Base-by-base conservation (phyloP, 441 rosid species). In the Sinapis alba region DNA sequence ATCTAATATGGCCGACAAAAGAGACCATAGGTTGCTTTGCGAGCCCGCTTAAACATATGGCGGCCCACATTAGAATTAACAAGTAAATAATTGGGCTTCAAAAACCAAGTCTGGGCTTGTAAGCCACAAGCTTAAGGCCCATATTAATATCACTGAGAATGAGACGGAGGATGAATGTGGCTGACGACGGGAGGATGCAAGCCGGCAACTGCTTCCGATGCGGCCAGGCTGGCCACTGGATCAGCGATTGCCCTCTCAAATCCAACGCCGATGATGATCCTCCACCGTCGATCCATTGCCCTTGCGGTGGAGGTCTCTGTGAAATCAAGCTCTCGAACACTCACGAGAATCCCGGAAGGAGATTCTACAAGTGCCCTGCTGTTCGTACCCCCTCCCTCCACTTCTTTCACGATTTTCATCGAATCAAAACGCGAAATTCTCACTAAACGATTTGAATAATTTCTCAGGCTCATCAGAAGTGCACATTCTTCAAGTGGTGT, bases 191-290 rank as follows among this genome's bases (percentile, higher is more conserved):
- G n/a, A n/a, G 36, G 47, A 41, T 41, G 47, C 47, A 41, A 13
- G 36, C 24, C 36, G 79, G 71, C 0, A 63, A 76, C 24, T 70
- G 79, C 75, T 76, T 63, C 79, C 75, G 66, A 5, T 89, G 91
- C 66, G 2, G 28, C 13, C 28, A 67, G 18, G 12, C 27, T 20
- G 94, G 90, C 18, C 90, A 87, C 78, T 87, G 87, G 88, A 50
- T 30, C 24, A 65, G 3, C 5, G 68, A 77, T 7, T 89, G 91
- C 60, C 86, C 88, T 12, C 32, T 51, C 11, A 79, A 68, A 18
- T 0, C 0, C 65, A 56, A 56, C 43, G 13, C 71, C 80, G 16
- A 41, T 77, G 24, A 69, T 5, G 10, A 43, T 41, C 23, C 51
- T 74, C 50, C 79, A 7, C 87, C 85, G 68, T 7, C 18, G 70